Evolutionary conservation across 2,329 filamentous ascomycete genomes (phyloP), one percentile per base, ranked within the genome.

Genomic region (Botrytis hyacinthi): DNA sequence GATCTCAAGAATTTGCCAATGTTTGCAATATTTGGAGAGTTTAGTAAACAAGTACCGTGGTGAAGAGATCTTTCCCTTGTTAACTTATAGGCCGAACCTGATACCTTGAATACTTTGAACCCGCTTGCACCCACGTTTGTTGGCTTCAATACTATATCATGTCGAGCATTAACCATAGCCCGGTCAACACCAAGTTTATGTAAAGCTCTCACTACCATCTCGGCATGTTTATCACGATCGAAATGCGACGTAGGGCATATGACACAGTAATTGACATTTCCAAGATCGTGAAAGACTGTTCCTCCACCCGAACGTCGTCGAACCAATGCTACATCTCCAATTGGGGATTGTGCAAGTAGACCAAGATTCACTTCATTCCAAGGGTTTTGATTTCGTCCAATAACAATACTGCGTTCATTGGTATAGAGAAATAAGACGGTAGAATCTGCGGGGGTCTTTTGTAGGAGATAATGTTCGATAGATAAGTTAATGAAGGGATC

Each of bases 321-420:
- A 8, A 99, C 93, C 20, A 97, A 89, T 73, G 76, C 51, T 60
- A 70, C 57, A 57, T 70, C 8, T 32, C 54, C 71, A n/a, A 70
- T 70, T 32, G 42, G 29, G 10, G 65, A 68, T 29, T 73, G 72
- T 22, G 79, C 79, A 22, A 97, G 84, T 1, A 89, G 85, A 57
- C 84, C 84, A 14, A 98, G 86, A 81, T 97, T 93, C 75, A 93
- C 90, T 84, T 99, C 96, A 14, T 93, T 87, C 96, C 95, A 99
- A 71, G 96, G 96, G 82, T 99, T 99, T 84, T 99, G 96, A 82
- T 99, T 99, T 74, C 96, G 91, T 61, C 96, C 96, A 77, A 99
- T 91, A 80, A 99, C 91, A 74, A 99, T 88, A 81, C 93, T 94
- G 0, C 95, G 94, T 54, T 89, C 84, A 83, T 99, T 98, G 79